Evolutionary conservation across 805 yeast genomes (phyloP).

Genomic region (Schwanniomyces yamadae): DNA sequence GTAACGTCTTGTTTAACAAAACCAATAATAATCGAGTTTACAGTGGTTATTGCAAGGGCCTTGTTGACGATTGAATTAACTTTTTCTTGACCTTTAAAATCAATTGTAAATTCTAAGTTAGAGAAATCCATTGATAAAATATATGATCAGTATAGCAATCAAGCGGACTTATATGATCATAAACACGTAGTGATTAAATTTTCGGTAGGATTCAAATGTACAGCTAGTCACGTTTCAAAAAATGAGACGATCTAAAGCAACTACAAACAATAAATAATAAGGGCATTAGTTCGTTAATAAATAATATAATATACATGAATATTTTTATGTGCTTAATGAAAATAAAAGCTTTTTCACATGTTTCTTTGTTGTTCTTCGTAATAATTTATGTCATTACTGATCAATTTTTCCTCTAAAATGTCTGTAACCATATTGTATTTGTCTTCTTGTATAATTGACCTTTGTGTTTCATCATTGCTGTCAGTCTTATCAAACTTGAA

Average conservation of each 20-base stretch:
- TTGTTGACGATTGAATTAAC: slow-evolving; percentile 31
- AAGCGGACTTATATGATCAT: too few relatives aligned
- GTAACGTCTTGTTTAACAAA: slow-evolving; percentile 45
- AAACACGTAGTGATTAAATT: not conserved
- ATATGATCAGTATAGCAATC: too few relatives aligned
- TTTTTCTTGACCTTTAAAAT: slow-evolving; percentile 53
- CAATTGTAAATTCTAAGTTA: slow-evolving; percentile 39
- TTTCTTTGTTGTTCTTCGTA: slow-evolving; percentile 16
- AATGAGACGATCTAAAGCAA: not conserved
- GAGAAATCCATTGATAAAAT: slow-evolving; percentile 9
- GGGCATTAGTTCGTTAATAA: slow-evolving; percentile 8
- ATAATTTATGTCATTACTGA: slow-evolving; percentile 37
- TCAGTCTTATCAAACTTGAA: slow-evolving; percentile 20
- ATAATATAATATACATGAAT: not conserved
- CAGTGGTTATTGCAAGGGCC: slow-evolving; percentile 28
- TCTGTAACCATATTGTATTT: slow-evolving; percentile 41
- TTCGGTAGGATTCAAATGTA: slow-evolving; percentile 4
- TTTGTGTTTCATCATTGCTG: slow-evolving; percentile 16
- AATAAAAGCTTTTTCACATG: slow-evolving; percentile 2
- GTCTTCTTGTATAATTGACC: slow-evolving; percentile 30
- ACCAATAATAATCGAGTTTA: slow-evolving; percentile 49
- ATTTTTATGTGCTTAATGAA: not conserved
- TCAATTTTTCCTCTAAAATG: slow-evolving; percentile 39
- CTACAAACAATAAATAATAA: not conserved
- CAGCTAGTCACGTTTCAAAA: not conserved